Evolutionary conservation across 2,329 filamentous ascomycete genomes (phyloP).

Genomic region (Claviceps purpurea): DNA sequence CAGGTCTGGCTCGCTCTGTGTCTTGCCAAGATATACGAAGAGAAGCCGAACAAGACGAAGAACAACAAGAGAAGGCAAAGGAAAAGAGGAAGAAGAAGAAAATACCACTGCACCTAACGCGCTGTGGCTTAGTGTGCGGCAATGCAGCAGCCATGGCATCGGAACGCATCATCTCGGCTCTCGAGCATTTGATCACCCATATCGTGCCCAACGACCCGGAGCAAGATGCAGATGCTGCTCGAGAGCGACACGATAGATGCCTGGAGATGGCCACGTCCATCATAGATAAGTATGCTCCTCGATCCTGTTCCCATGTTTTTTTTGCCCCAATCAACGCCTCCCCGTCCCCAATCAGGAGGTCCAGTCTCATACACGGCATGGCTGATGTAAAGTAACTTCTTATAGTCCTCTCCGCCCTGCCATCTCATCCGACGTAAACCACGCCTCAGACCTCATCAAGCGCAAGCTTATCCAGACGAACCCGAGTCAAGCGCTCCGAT

Average conservation of each 20-base stretch:
- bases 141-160: constrained; percentile 44
- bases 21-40: neutral
- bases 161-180: constrained; percentile 62
- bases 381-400: neutral
- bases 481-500: constrained; percentile 64
- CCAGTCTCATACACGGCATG: neutral
- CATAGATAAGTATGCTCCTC: constrained; percentile 31
- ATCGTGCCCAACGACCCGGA: constrained; percentile 53
- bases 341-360: neutral
- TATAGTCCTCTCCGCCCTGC: constrained; percentile 36
- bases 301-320: neutral
- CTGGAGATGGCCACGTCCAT: constrained; percentile 38
- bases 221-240: constrained; percentile 53
- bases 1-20: neutral
- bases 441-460: constrained; percentile 87
- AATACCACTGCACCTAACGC: neutral
- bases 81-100: neutral
- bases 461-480: constrained; percentile 71
- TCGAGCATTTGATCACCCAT: constrained; percentile 65
- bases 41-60: neutral
- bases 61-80: neutral
- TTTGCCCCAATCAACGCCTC: neutral
- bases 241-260: constrained; percentile 54
- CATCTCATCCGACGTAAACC: constrained; percentile 64
- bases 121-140: constrained; percentile 19